A percentile compares a stretch with the other conserved stretches of the same genome.
Conservation (phyloP, 176 grass and related monocot species). For the Hsuehochloa calcarea region DNA sequence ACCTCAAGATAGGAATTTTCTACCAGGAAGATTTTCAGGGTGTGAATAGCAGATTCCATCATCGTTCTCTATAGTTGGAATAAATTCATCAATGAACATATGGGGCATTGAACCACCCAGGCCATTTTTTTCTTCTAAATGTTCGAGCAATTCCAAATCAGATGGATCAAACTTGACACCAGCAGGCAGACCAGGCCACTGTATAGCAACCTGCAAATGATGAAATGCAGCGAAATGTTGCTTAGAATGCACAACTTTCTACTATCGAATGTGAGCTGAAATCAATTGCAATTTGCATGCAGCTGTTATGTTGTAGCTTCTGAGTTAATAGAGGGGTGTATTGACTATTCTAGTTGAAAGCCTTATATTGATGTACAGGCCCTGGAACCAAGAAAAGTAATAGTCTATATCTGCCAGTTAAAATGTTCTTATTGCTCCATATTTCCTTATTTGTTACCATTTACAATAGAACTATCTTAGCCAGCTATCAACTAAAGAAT, state of each 20-base stretch:
- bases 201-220: conserved; percentile 56
- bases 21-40: conserved; percentile 91
- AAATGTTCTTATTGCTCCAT: neutral
- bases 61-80: conserved; percentile 61
- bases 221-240: neutral
- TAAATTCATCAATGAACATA: conserved; percentile 81
- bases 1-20: neutral
- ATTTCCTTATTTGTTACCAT: neutral
- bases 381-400: neutral
- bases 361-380: neutral
- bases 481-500: neutral
- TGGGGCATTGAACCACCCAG: conserved; percentile 52
- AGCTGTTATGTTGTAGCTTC: neutral
- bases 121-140: conserved; percentile 71
- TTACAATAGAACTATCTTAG: neutral
- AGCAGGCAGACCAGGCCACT: conserved; percentile 80
- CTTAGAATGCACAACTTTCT: neutral
- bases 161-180: conserved; percentile 95
- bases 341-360: neutral
- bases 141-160: conserved; percentile 66
- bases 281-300: conserved; percentile 2
- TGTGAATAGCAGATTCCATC: conserved; percentile 88
- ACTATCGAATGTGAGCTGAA: neutral
- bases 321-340: neutral
- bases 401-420: neutral